phyloP scores from a whole-genome alignment of 1,139 yeast species.

The Protomyces inouyei region DNA sequence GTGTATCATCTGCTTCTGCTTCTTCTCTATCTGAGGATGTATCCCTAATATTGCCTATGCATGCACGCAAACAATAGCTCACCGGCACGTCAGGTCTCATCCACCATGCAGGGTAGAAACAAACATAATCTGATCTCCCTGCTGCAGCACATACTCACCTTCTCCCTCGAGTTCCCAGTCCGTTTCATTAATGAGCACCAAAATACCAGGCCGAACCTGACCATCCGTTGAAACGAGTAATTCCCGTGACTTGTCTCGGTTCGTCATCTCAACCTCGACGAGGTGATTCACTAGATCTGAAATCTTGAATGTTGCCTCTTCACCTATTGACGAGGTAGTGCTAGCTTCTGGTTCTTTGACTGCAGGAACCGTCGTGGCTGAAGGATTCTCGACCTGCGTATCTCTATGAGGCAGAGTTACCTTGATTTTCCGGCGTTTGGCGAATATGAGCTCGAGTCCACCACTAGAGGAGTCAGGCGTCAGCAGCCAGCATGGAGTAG shows the following conservation, averaged over 20 bases:
- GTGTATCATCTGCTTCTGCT: too few species aligned
- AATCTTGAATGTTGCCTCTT: not conserved
- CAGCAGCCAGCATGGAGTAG: not conserved
- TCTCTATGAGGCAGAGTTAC: not conserved
- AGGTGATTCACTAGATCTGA: not conserved
- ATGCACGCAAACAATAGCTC: not conserved
- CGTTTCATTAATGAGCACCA: conserved; percentile 85
- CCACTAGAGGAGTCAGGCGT: not conserved
- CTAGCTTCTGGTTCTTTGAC: not conserved
- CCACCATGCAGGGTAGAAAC: conserved; percentile 97
- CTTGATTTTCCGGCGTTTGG: conserved; percentile 1
- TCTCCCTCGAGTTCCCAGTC: conserved; percentile 97
- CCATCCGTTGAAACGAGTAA: conserved; percentile 4
- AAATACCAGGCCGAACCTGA: conserved; percentile 71
- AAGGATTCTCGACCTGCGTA: not conserved
- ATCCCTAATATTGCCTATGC: not conserved
- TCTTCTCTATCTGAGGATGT: too few species aligned
- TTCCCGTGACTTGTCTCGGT: conserved; percentile 39
- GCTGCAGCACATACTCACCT: conserved; percentile 68
- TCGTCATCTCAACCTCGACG: not conserved
- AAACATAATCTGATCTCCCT: conserved; percentile 74
- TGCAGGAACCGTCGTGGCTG: not conserved
- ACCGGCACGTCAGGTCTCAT: conserved; percentile 36
- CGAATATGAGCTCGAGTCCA: conserved; percentile 20
- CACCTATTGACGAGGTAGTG: not conserved